Evolutionary conservation across 768 basidiomycete species (phyloP), one percentile per base, ranked within the genome.

Genomic region (Cyclocybe cylindracea): DNA sequence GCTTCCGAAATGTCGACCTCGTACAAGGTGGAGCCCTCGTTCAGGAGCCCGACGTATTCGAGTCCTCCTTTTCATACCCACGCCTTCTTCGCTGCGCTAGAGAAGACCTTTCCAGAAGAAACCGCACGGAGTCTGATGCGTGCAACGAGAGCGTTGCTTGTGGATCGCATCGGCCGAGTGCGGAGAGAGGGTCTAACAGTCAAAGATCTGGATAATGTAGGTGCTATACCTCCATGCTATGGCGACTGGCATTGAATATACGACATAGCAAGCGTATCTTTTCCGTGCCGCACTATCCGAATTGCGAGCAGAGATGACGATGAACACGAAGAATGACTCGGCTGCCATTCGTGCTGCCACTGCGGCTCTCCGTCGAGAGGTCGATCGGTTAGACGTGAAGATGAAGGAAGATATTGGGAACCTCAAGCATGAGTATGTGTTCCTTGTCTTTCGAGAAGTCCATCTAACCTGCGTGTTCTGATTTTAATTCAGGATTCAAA

Each of bases 221-320:
- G 87, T 75, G 16, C 46, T 5, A 19, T 44, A 11, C 43, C 39
- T 18, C 32, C 24, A 54, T 31, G 47, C 19, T 44, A 33, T 39
- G 14, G 18, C 13, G 13, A 10, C 40, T 34, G 18, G 39, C 24
- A 36, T 45, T 48, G 9, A 45, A 34, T n/a, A 39, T 18, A 24
- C 41, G 39, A 46, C 36, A 56, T 61, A 97, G 93, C 91, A 95
- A 86, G 94, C 94, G 13, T 98, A 98, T 67, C 76, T 98, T 32
- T 97, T 97, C 70, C 85, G 87, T 41, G 97, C 97, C 14, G 97
- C 96, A 0, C 69, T 98, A 35, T 91, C 91, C 2, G 94, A 98
- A 66, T 75, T 96, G 42, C 81, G 92, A 14, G 88, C 90, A 4
- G 95, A 97, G 64, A 81, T 92, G 29, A 86, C 87, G 4, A 82